Base-by-base conservation (phyloP, 441 rosid genomes). In the Bocquillonia castaneifolia region DNA sequence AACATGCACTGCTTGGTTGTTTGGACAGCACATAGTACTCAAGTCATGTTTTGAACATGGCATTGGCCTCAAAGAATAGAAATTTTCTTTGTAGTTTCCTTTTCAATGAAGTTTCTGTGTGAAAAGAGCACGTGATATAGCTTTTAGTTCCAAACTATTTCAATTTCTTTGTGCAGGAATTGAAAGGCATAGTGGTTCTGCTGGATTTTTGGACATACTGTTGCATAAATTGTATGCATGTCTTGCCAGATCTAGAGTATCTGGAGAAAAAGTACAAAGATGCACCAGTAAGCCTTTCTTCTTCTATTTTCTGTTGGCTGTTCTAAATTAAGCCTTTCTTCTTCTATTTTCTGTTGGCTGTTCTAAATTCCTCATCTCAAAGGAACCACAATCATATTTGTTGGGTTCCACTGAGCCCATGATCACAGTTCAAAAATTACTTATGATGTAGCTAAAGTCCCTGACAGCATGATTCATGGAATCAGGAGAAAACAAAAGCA, bases 201-300 rank as follows among this genome's bases (percentile, higher is more conserved):
- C 89, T 94, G 80, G 97, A 94, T 69, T 94, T 94, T 80, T 91
- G 99, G 99, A 94, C 99, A 20, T 94, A 94, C 74, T 91, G 99
- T 69, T 91, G 96, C 73, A 90, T 94, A 85, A 91, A 91, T 65
- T 91, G 99, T 65, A 90, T 94, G 91, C 99, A 94, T 44, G 96
- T 91, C 68, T 69, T 91, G 72, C 99, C 94, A 36, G 99, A 94
- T 82, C 79, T 91, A 28, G 99, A 83, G 67, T 90, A 72, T 79
- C 74, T 94, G 84, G 99, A 94, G 87, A 85, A 86, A 61, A 94
- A 91, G 73, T 94, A 91, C 85, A 87, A 85, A 74, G 90, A 88
- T 72, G 82, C 63, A 85, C 96, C 97, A 52, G 97, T 94, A 81
- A 62, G 72, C 69, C 71, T 58, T 76, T 72, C 75, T 70, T 59